Evolutionary conservation across 2,329 filamentous ascomycete genomes (phyloP).

Genomic region (Bimuria novae-zelandiae): DNA sequence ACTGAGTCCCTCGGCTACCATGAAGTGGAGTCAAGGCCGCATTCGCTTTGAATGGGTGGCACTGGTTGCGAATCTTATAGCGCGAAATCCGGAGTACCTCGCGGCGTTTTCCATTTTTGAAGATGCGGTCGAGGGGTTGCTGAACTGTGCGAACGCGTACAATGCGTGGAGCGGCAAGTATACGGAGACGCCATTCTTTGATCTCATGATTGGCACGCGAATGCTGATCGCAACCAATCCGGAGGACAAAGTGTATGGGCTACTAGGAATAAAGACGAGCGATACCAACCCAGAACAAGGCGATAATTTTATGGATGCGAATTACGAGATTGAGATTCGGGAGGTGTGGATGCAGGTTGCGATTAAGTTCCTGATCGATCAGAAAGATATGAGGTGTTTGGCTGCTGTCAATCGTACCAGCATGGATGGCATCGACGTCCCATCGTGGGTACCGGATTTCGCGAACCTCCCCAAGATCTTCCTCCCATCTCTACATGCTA

Average conservation of each 20-base stretch:
- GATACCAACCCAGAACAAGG: conserved; percentile 2
- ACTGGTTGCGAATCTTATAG: neutral
- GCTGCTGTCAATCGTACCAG: neutral
- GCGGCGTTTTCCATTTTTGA: neutral
- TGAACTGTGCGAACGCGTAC: conserved; percentile 6
- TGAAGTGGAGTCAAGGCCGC: neutral
- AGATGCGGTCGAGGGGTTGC: neutral
- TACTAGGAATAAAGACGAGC: neutral
- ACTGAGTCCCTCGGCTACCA: conserved; percentile 1
- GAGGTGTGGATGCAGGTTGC: neutral
- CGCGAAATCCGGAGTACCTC: neutral
- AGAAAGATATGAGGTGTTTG: conserved; percentile 2
- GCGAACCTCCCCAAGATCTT: neutral
- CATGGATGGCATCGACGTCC: neutral
- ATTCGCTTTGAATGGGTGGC: conserved; percentile 5
- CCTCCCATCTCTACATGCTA: neutral
- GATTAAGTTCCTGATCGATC: neutral
- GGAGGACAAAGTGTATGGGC: conserved; percentile 3
- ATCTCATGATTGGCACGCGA: conserved; percentile 1
- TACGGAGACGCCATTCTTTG: neutral
- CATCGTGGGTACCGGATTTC: conserved; percentile 6
- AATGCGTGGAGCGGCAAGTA: neutral
- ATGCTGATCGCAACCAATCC: neutral
- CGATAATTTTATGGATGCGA: neutral
- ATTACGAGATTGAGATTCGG: neutral